phyloP scores from a whole-genome alignment of 1,284 basidiomycete species.

The Ganoderma sinense region DNA sequence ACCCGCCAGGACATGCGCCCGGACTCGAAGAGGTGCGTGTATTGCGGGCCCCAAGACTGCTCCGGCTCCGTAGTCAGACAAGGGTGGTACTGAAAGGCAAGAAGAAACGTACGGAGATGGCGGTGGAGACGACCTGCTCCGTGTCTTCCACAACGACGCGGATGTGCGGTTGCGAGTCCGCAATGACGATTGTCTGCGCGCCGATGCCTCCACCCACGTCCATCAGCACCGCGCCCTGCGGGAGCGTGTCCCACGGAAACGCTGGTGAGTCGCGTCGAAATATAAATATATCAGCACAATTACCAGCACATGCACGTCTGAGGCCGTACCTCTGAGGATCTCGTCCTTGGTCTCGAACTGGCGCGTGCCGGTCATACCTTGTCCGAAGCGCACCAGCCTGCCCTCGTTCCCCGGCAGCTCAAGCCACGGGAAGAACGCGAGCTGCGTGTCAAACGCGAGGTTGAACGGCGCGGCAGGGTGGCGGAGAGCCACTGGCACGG shows the following conservation, averaged over 20 bases:
- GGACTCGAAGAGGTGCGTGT: constrained; percentile 31
- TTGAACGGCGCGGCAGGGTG: constrained; percentile 29
- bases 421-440: constrained; percentile 36
- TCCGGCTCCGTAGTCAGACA: too few relatives aligned
- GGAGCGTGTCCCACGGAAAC: constrained; percentile 68
- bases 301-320: background rate
- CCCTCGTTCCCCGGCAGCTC: constrained; percentile 35
- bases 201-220: constrained; percentile 83
- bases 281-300: too few relatives aligned
- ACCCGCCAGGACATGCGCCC: constrained; percentile 42
- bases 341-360: constrained; percentile 33
- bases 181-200: constrained; percentile 69
- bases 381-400: constrained; percentile 33
- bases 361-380: constrained; percentile 36
- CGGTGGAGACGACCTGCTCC: constrained; percentile 66
- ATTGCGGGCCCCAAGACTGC: constrained; percentile 35
- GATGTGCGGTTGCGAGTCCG: constrained; percentile 57
- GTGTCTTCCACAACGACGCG: constrained; percentile 75
- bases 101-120: constrained; percentile 28
- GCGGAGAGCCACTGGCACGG: too few relatives aligned
- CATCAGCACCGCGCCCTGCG: constrained; percentile 56
- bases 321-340: constrained; percentile 29
- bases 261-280: constrained; percentile 45
- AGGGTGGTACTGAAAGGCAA: too few relatives aligned
- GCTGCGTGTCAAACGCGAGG: constrained; percentile 33